Evolutionary conservation across 2,329 filamentous ascomycete genomes (phyloP).

Genomic region (Beauveria brongniartii): DNA sequence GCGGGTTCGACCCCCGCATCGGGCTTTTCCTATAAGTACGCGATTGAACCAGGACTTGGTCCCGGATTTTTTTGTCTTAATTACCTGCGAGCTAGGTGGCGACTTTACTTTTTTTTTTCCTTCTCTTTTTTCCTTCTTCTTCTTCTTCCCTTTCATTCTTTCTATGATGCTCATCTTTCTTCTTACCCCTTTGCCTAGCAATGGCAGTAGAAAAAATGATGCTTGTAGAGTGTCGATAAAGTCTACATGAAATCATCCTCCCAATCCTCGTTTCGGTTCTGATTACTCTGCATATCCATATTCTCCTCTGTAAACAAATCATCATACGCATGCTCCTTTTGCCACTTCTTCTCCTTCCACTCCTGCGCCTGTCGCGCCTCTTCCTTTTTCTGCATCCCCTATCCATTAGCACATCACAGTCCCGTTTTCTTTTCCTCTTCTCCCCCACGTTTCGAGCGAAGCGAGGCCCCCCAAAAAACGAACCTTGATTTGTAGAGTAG

Average conservation of each 20-base stretch:
- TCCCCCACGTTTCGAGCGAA: background rate
- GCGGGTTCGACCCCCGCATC: slow-evolving; percentile 43
- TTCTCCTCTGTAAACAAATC: slow-evolving; percentile 81
- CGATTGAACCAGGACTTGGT: no score
- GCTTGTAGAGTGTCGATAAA: background rate
- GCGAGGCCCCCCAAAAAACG: background rate
- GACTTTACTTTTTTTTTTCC: no score
- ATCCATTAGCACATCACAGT: background rate
- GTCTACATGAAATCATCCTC: slow-evolving; percentile 87
- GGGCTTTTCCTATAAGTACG: slow-evolving; percentile 28
- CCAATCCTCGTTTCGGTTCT: slow-evolving; percentile 69
- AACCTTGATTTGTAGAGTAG: slow-evolving; percentile 53
- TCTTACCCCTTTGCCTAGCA: no score
- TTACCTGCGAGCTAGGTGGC: no score
- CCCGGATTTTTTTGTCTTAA: no score
- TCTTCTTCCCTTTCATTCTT: no score
- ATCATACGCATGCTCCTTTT: slow-evolving; percentile 97
- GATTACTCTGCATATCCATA: slow-evolving; percentile 71
- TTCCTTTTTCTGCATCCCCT: slow-evolving; percentile 56
- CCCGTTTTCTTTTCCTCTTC: background rate
- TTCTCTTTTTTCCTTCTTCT: no score
- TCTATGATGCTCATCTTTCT: no score
- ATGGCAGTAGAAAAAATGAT: background rate
- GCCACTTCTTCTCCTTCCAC: slow-evolving; percentile 81
- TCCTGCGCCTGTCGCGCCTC: slow-evolving; percentile 67